Conservation (phyloP, 768 basidiomycete genomes). For the Termitomyces sp. region DNA sequence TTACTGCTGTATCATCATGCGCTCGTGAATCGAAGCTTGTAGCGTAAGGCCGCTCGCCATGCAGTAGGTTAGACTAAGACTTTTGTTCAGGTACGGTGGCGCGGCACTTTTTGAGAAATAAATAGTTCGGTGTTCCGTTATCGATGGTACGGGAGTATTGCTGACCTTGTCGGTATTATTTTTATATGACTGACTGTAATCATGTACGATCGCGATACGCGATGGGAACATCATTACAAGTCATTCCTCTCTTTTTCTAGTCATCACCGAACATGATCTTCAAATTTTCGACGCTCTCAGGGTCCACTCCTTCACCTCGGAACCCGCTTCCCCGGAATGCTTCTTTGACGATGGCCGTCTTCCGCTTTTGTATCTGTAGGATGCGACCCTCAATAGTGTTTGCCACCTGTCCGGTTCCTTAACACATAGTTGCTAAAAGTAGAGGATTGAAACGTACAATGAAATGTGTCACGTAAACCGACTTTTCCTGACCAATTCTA, state of each 20-base stretch:
- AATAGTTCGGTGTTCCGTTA: neutral
- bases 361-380: conserved; percentile 77
- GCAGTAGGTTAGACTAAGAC: neutral
- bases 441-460: conserved; percentile 46
- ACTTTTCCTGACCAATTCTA: conserved; percentile 76
- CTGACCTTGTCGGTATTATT: neutral
- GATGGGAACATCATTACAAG: neutral
- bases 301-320: conserved; percentile 41
- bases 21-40: neutral
- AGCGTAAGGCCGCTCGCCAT: neutral
- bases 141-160: neutral
- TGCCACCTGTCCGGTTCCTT: conserved; percentile 38
- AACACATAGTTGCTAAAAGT: neutral
- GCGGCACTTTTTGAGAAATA: neutral
- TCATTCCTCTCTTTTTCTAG: conserved; percentile 1
- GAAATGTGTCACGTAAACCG: conserved; percentile 82
- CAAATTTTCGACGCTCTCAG: conserved; percentile 76
- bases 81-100: neutral
- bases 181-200: no score
- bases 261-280: conserved; percentile 71
- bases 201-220: no score
- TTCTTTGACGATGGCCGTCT: conserved; percentile 82
- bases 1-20: neutral
- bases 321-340: conserved; percentile 60
- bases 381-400: conserved; percentile 80